A percentile compares a stretch with the other conserved stretches of the same genome.
Evolutionary conservation across 805 yeast species (phyloP).

Genomic region (Ogataea henricii): DNA sequence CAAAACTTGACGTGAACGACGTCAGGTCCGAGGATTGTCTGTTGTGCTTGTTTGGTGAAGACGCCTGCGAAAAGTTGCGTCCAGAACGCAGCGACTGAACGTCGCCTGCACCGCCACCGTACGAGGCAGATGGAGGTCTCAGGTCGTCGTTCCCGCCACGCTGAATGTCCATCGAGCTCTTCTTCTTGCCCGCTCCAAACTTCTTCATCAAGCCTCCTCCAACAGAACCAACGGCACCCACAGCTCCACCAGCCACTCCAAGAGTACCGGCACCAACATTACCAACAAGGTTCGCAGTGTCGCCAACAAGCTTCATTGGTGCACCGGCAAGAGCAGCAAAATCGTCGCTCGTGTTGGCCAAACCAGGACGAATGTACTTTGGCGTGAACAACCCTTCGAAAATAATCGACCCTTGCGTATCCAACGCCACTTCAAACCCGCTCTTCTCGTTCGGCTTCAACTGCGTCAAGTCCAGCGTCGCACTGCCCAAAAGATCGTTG

Average conservation of each 20-base stretch:
- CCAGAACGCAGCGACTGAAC: constrained; percentile 42
- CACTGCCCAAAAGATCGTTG: constrained; percentile 60
- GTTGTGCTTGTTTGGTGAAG: constrained; percentile 17
- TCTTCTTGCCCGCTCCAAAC: constrained; percentile 19
- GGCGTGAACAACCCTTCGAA: constrained; percentile 60
- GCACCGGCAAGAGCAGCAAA: constrained; percentile 45
- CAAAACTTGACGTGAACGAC: constrained; percentile 40
- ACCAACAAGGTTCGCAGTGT: constrained; percentile 46
- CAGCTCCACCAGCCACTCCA: constrained; percentile 45
- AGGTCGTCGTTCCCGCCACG: constrained; percentile 14
- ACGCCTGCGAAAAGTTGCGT: constrained; percentile 18
- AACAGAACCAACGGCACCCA: constrained; percentile 41
- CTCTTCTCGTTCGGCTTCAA: constrained; percentile 46
- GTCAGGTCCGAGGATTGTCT: constrained; percentile 34
- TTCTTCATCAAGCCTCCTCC: constrained; percentile 37
- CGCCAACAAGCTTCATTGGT: constrained; percentile 32
- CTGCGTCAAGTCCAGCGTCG: constrained; percentile 48
- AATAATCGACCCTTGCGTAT: constrained; percentile 66
- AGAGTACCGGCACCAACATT: constrained; percentile 47
- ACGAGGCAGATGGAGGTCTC: constrained; percentile 20
- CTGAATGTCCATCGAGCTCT: constrained; percentile 21
- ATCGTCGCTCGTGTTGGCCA: constrained; percentile 46
- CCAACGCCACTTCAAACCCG: constrained; percentile 50
- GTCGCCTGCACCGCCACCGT: constrained; percentile 35
- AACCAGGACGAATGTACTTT: constrained; percentile 64